A percentile compares a stretch with the other conserved stretches of the same genome.
These are phyloP conservation scores for Volvariella volvacea DNA, from an alignment of 1,284 basidiomycete genomes.

Conservation along the genomic window DNA sequence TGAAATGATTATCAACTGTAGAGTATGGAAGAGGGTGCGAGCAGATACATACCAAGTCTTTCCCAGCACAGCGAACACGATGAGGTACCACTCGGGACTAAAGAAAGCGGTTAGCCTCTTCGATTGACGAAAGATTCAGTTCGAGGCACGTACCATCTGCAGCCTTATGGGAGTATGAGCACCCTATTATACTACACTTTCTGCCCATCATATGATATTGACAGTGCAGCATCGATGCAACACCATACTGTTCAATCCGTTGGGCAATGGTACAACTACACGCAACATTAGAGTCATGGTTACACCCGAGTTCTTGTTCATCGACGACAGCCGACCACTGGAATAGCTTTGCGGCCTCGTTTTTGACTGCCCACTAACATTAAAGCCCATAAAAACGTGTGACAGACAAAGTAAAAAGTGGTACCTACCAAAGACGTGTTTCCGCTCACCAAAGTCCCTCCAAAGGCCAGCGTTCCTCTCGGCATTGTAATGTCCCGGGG, in stretches of 20 bases:
- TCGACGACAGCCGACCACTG: background rate
- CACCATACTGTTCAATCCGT: constrained; percentile 15
- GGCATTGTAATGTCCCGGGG: background rate
- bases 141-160: background rate
- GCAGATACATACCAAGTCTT: no score
- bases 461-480: background rate
- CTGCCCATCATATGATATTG: background rate
- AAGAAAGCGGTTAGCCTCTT: no score
- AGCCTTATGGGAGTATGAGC: background rate
- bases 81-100: no score
- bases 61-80: no score
- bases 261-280: constrained; percentile 17
- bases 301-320: constrained; percentile 8
- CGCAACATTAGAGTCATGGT: constrained; percentile 6
- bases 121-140: no score
- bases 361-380: background rate
- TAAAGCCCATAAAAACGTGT: no score
- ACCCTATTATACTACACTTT: background rate
- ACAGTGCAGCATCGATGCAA: background rate
- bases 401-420: background rate
- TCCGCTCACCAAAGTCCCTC: background rate
- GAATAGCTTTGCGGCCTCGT: background rate
- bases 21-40: no score
- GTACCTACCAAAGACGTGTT: background rate
- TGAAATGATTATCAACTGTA: no score